Percentiles rank a stretch among this genome's conserved stretches.
Evolutionary conservation across 2,329 filamentous ascomycete genomes (phyloP).

Genomic region (Sporothrix euskadiensis): DNA sequence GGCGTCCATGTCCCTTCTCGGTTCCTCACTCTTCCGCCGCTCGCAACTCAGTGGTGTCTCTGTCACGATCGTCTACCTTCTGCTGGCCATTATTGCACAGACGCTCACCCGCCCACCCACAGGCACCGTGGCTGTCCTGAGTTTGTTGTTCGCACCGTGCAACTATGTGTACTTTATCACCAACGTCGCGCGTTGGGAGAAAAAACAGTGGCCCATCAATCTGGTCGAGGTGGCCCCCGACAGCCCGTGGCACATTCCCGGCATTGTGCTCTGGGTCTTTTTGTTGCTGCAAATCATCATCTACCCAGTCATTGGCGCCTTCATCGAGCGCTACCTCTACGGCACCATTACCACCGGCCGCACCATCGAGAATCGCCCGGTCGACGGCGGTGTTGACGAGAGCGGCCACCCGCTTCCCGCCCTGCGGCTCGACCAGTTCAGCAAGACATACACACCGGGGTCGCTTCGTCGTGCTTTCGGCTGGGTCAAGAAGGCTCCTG

Average conservation of each 20-base stretch:
- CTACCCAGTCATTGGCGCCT: constrained; percentile 73
- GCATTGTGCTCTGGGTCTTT: constrained; percentile 76
- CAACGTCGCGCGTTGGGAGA: constrained; percentile 75
- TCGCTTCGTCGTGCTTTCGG: constrained; percentile 57
- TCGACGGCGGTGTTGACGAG: constrained; percentile 36
- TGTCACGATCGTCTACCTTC: constrained; percentile 68
- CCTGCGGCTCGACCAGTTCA: constrained; percentile 70
- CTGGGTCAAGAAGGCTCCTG: constrained; percentile 51
- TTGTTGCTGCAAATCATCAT: constrained; percentile 73
- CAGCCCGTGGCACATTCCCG: constrained; percentile 68
- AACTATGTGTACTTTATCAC: constrained; percentile 82
- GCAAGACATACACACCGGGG: constrained; percentile 73
- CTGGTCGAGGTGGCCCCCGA: constrained; percentile 62
- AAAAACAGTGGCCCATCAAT: constrained; percentile 58
- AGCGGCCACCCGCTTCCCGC: constrained; percentile 45
- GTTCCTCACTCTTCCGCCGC: constrained; percentile 80
- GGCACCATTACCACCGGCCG: constrained; percentile 68
- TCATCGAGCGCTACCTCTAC: constrained; percentile 73
- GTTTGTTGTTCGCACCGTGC: constrained; percentile 80
- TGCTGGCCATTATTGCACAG: constrained; percentile 82
- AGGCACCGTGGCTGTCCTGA: constrained; percentile 66
- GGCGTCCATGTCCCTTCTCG: constrained; percentile 77
- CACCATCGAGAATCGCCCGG: constrained; percentile 47
- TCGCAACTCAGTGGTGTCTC: constrained; percentile 85
- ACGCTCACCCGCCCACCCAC: constrained; percentile 64